A percentile compares a stretch with the other conserved stretches of the same genome.
Conservation (phyloP, 2,329 filamentous ascomycete genomes). For the Anisogramma anomala region DNA sequence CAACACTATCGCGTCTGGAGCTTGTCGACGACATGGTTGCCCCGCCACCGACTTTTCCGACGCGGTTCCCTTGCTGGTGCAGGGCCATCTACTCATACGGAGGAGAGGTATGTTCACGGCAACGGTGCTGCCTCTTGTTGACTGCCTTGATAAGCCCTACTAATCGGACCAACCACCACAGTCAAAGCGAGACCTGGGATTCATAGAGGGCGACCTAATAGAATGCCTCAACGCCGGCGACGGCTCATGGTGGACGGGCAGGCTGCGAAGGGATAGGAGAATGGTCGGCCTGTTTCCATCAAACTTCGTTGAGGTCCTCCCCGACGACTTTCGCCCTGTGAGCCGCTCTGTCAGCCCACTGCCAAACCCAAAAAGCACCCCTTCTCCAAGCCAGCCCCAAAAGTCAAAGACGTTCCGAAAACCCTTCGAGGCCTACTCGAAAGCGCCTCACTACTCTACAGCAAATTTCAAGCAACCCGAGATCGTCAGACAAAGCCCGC, state of each 20-base stretch:
- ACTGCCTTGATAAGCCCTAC: constrained; percentile 13
- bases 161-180: constrained; percentile 23
- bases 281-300: constrained; percentile 91
- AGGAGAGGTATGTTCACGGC: constrained; percentile 54
- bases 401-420: constrained; percentile 55
- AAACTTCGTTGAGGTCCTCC: constrained; percentile 89
- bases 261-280: constrained; percentile 76
- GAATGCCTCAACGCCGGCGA: constrained; percentile 97
- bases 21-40: constrained; percentile 35
- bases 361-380: constrained; percentile 38
- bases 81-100: constrained; percentile 88
- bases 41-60: constrained; percentile 52
- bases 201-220: constrained; percentile 94
- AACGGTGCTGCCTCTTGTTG: too few species aligned
- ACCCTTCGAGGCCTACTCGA: constrained; percentile 55
- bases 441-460: constrained; percentile 54
- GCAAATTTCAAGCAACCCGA: constrained; percentile 51
- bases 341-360: constrained; percentile 50
- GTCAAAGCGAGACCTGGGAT: constrained; percentile 89
- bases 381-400: constrained; percentile 42
- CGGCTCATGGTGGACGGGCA: constrained; percentile 96
- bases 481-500: constrained; percentile 37
- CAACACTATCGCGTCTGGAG: constrained; percentile 2
- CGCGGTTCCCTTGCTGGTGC: constrained; percentile 81
- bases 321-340: constrained; percentile 72